phyloP scores from a whole-genome alignment of 768 basidiomycete species.

The Porphyrellus cyaneotinctus region DNA sequence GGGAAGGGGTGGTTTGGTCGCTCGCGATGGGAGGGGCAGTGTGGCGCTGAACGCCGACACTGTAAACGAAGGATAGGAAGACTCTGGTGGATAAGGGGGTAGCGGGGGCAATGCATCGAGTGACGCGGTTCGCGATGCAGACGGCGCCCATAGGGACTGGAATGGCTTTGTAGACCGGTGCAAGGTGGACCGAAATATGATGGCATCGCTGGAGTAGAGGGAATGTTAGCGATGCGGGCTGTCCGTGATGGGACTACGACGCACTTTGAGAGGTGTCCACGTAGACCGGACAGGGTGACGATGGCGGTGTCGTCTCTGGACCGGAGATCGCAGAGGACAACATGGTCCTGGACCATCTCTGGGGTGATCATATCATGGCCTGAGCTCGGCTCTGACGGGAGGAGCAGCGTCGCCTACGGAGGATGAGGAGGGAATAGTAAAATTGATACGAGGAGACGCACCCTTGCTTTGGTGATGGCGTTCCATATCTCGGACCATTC shows the following conservation, averaged over 20 bases:
- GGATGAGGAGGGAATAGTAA: background rate
- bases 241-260: constrained; percentile 33
- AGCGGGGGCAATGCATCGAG: constrained; percentile 53
- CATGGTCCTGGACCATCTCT: constrained; percentile 81
- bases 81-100: constrained; percentile 36
- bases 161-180: constrained; percentile 40
- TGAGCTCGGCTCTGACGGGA: constrained; percentile 62
- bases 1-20: constrained; percentile 49
- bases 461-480: constrained; percentile 63
- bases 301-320: constrained; percentile 46
- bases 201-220: constrained; percentile 26
- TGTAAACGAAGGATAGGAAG: constrained; percentile 46
- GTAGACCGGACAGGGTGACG: constrained; percentile 78
- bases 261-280: constrained; percentile 65
- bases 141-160: constrained; percentile 32
- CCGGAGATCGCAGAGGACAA: constrained; percentile 60
- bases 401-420: constrained; percentile 68
- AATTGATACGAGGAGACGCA: constrained; percentile 28
- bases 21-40: constrained; percentile 33
- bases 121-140: constrained; percentile 34
- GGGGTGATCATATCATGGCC: constrained; percentile 56
- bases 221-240: constrained; percentile 27
- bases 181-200: constrained; percentile 44
- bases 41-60: constrained; percentile 38
- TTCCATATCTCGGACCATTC: constrained; percentile 74